phyloP scores from a whole-genome alignment of 2,329 filamentous ascomycete genomes.

The Aspergillus flavus region DNA sequence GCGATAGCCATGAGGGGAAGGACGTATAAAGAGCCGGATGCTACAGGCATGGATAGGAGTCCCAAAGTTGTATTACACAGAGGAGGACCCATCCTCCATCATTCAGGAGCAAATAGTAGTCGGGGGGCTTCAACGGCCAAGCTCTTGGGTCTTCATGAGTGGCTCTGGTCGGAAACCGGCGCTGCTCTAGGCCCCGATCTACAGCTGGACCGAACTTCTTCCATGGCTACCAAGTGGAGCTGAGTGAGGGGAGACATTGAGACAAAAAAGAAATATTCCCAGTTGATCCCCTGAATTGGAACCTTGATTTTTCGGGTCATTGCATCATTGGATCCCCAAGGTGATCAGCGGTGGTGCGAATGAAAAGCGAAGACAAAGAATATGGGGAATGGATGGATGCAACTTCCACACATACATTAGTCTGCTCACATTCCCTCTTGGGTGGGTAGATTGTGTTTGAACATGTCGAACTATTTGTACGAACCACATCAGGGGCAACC shows the following conservation, averaged over 20 bases:
- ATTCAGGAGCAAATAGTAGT: background rate
- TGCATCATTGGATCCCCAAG: background rate
- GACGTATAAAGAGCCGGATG: background rate
- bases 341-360: background rate
- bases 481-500: background rate
- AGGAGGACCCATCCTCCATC: background rate
- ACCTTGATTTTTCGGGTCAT: background rate
- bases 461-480: background rate
- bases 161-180: slow-evolving; percentile 1
- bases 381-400: background rate
- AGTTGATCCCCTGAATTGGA: slow-evolving; percentile 2
- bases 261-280: background rate
- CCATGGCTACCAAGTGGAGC: background rate
- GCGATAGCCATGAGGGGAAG: background rate
- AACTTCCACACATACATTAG: background rate
- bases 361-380: background rate
- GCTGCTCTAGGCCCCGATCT: slow-evolving; percentile 5
- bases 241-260: background rate
- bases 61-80: background rate
- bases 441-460: background rate
- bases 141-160: slow-evolving; percentile 1
- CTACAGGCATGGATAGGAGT: background rate
- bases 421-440: background rate
- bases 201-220: slow-evolving; percentile 4
- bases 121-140: background rate